Percentiles rank a stretch among this genome's conserved stretches.
Evolutionary conservation across 164 flowering plant species (phyloP).

Genomic region (Annona cherimola): DNA sequence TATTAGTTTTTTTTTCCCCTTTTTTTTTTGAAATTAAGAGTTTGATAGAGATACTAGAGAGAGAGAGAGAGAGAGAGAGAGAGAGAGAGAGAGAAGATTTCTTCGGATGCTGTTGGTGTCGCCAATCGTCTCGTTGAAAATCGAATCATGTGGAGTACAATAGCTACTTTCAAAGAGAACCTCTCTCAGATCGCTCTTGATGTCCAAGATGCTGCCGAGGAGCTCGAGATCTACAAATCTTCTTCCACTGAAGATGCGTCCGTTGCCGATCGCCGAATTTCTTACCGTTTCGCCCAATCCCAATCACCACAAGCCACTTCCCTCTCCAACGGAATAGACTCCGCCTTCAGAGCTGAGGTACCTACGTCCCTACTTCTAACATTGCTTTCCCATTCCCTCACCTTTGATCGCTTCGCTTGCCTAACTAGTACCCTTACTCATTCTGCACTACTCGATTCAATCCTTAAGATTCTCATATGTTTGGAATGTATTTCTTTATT

Average conservation of each 20-base stretch:
- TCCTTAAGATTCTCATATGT: too few species aligned
- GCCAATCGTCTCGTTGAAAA: neutral
- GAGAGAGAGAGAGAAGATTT: neutral
- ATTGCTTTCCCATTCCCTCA: neutral
- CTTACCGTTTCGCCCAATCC: slow-evolving; percentile 55
- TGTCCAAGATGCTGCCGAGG: slow-evolving; percentile 71
- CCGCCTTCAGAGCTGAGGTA: slow-evolving; percentile 56
- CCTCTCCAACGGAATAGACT: slow-evolving; percentile 48
- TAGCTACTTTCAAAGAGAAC: slow-evolving; percentile 77
- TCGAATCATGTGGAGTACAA: slow-evolving; percentile 24
- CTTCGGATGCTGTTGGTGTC: neutral
- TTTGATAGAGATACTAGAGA: too few species aligned
- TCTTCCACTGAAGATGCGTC: slow-evolving; percentile 29
- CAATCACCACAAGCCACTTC: slow-evolving; percentile 41
- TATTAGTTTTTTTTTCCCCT: too few species aligned
- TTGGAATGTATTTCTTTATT: too few species aligned
- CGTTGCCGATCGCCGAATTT: slow-evolving; percentile 47
- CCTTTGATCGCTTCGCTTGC: neutral
- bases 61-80: too few species aligned
- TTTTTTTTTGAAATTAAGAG: too few species aligned
- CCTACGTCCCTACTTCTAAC: neutral
- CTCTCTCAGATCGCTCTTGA: slow-evolving; percentile 80
- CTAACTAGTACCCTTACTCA: too few species aligned
- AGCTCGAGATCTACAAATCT: slow-evolving; percentile 42
- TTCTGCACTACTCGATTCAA: too few species aligned